Conservation (phyloP, 495 filamentous ascomycete genomes). For the Lasiosphaeris hirsuta region DNA sequence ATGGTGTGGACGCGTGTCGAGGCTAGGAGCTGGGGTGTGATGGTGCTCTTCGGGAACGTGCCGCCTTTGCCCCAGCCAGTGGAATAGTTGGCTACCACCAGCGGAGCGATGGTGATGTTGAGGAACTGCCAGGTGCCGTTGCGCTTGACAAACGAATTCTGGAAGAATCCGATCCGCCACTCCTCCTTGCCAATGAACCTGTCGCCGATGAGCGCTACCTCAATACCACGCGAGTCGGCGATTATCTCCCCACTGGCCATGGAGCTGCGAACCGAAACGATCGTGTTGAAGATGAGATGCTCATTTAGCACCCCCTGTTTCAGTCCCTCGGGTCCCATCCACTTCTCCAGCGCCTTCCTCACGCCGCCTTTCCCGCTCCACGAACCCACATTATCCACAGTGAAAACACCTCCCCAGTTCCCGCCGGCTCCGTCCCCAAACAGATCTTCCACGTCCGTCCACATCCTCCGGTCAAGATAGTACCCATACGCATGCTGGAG, state of each 20-base stretch:
- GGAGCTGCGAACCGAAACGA: constrained; percentile 2
- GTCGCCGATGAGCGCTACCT: constrained; percentile 17
- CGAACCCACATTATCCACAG: background rate
- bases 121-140: constrained; percentile 14
- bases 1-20: background rate
- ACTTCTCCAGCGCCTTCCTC: constrained; percentile 7
- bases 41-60: background rate
- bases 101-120: constrained; percentile 6
- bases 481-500: constrained; percentile 19
- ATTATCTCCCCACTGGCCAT: background rate
- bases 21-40: background rate
- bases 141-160: constrained; percentile 14
- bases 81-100: constrained; percentile 15
- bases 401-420: background rate
- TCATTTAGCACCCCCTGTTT: constrained; percentile 17
- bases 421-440: constrained; percentile 8
- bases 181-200: background rate
- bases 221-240: constrained; percentile 12
- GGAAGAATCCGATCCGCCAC: constrained; percentile 18
- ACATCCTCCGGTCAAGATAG: constrained; percentile 19
- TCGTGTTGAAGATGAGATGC: constrained; percentile 17
- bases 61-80: constrained; percentile 16
- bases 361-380: constrained; percentile 3
- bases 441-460: constrained; percentile 15
- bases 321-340: constrained; percentile 18